phyloP scores from a whole-genome alignment of 106 monocot species.

The Cymbidium sinense region DNA sequence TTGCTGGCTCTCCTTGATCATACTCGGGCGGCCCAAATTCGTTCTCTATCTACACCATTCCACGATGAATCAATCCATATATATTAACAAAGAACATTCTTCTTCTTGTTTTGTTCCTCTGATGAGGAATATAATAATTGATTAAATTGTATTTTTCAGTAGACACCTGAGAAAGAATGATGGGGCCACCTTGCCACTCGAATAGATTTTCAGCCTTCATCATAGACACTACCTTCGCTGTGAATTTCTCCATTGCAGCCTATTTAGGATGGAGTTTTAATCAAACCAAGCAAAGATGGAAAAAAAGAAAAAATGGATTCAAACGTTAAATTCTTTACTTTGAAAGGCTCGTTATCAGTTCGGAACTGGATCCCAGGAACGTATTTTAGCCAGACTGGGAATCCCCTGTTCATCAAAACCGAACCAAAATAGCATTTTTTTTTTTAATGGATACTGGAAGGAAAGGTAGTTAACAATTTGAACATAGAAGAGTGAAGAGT shows the following conservation, averaged over 20 bases:
- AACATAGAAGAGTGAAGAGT: neutral
- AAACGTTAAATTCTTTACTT: slow-evolving; percentile 13
- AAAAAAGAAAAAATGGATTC: neutral
- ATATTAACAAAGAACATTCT: neutral
- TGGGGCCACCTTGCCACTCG: slow-evolving; percentile 24
- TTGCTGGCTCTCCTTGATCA: slow-evolving; percentile 4
- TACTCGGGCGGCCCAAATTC: slow-evolving; percentile 38
- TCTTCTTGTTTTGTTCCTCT: neutral
- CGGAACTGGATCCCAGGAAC: slow-evolving; percentile 33
- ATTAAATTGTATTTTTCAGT: no score
- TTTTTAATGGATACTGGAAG: neutral
- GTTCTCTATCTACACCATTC: slow-evolving; percentile 43
- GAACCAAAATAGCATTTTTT: no score
- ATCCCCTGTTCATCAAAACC: slow-evolving; percentile 17
- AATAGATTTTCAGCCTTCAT: slow-evolving; percentile 24
- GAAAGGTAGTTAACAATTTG: neutral
- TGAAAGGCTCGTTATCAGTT: slow-evolving; percentile 27
- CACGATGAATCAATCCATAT: neutral
- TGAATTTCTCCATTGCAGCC: slow-evolving; percentile 24
- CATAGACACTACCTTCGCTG: slow-evolving; percentile 17
- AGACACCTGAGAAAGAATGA: slow-evolving; percentile 22
- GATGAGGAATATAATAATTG: no score
- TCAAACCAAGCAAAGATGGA: neutral
- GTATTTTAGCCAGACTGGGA: slow-evolving; percentile 36
- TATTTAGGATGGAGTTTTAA: neutral